Evolutionary conservation across 2,329 filamentous ascomycete species (phyloP), one percentile per base, ranked within the genome.

Genomic region (Aspergillus sp.): DNA sequence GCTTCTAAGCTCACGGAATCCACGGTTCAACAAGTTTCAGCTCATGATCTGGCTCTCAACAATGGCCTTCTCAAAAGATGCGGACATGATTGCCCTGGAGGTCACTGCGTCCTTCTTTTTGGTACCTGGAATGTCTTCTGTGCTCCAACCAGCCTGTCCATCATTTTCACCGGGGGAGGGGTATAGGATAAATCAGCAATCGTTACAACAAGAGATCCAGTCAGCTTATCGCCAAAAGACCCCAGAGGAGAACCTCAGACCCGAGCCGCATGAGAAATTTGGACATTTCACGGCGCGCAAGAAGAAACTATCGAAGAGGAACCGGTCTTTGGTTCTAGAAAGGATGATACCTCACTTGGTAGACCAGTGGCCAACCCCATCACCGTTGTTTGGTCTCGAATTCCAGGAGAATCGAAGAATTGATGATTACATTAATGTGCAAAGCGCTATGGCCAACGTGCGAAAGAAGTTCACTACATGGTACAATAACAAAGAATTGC

Each of bases 31-130:
- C 41, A 60, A 53, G 39, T 58, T 54, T 41, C 53, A 52, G 9
- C 29, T 64, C 7, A 63, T 65, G 57, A 55, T 59, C 8, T 62
- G 55, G 58, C 48, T 66, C 27, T 54, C 57, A 29, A 53, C 56
- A 5, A 43, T 65, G 48, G 58, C 58, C 2, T 63, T 60, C 45
- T 49, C 56, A 2, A 41, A 53, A 7, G 40, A 52, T n/a, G 29
- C 49, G 8, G 45, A 58, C 29, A 58, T 62, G 52, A 32, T 44
- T 12, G 49, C 62, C 10, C 28, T 64, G 7, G 47, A 58, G 32
- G 49, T 43, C 6, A 8, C 61, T 26, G 51, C 55, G 12, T 42
- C 54, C 3, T 34, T 61, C 4, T 50, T 55, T 42, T 48, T 53
- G 32, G 12, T 51, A 19, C 43, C 46, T 5, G 27, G 47, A 42